Evolutionary conservation across 306 rosid genomes (phyloP).

Genomic region (Vigna angularis): DNA sequence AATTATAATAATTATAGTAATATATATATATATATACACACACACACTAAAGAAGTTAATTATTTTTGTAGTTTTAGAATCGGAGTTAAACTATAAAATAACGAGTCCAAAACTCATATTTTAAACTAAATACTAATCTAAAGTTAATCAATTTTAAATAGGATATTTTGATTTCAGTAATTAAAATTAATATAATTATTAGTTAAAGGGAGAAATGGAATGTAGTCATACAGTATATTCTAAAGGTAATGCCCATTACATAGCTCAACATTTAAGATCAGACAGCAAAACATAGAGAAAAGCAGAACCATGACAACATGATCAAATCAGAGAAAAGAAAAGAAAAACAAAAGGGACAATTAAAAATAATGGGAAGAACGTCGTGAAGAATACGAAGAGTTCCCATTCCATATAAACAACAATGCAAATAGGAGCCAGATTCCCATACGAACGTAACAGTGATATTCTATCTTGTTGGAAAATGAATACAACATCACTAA

Average conservation of each 20-base stretch:
- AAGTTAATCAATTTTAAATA: too few relatives aligned
- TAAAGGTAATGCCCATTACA: background rate
- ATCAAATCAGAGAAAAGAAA: background rate
- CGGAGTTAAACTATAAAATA: too few relatives aligned
- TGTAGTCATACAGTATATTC: background rate
- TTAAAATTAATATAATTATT: too few relatives aligned
- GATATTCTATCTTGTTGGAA: background rate
- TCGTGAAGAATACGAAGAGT: background rate
- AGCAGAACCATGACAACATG: background rate
- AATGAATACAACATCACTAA: background rate
- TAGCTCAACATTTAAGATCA: background rate
- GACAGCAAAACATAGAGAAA: background rate
- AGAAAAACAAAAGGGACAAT: background rate
- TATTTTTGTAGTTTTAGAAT: too few relatives aligned
- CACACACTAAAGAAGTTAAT: too few relatives aligned
- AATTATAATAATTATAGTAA: too few relatives aligned
- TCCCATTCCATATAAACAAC: background rate
- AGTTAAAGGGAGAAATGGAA: background rate
- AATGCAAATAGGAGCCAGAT: background rate
- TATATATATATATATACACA: too few relatives aligned
- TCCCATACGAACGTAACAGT: background rate
- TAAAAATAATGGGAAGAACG: slow-evolving; percentile 6
- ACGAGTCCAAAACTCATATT: too few relatives aligned
- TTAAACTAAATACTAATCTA: too few relatives aligned
- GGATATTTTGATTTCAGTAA: too few relatives aligned